A percentile compares a stretch with the other conserved stretches of the same genome.
Conservation (phyloP, 225 moss, liverwort and hornwort species). For the Takakia lepidozioides region DNA sequence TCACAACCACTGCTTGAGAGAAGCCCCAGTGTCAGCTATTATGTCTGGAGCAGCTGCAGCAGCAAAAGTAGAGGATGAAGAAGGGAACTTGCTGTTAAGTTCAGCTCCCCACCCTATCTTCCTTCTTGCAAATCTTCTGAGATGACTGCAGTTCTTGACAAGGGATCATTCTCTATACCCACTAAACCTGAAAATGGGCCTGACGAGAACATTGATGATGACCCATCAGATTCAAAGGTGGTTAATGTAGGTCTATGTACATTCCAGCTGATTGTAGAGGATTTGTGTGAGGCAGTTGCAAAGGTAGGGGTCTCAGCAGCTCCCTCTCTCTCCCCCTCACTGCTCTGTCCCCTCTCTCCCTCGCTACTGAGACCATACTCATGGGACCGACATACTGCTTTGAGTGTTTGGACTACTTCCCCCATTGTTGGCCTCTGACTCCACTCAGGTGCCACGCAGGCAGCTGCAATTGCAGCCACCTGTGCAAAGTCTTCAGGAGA, state of each 20-base stretch:
- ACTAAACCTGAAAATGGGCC: conserved; percentile 84
- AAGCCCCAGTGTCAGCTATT: no score
- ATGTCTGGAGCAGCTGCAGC: no score
- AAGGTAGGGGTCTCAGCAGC: conserved; percentile 70
- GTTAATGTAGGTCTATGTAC: conserved; percentile 73
- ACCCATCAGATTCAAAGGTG: conserved; percentile 88
- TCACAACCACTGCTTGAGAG: no score
- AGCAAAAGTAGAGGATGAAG: no score
- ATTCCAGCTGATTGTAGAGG: conserved; percentile 71
- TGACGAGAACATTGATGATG: conserved; percentile 93
- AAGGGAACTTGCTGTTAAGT: no score
- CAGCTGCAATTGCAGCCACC: conserved; percentile 78
- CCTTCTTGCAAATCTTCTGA: conserved; percentile 96
- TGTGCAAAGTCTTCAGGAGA: conserved; percentile 73
- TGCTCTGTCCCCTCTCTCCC: conserved; percentile 38
- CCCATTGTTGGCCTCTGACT: conserved; percentile 95
- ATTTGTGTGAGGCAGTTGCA: conserved; percentile 70
- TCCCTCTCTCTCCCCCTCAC: conserved; percentile 64
- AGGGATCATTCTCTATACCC: conserved; percentile 73
- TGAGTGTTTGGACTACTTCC: conserved; percentile 84
- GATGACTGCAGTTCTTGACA: conserved; percentile 85
- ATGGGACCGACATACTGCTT: conserved; percentile 49
- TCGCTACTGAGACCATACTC: conserved; percentile 31
- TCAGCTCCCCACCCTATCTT: conserved; percentile 40
- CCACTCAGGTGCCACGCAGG: conserved; percentile 92